Conservation (phyloP, 495 filamentous ascomycete species). For the Penicillium manginii region DNA sequence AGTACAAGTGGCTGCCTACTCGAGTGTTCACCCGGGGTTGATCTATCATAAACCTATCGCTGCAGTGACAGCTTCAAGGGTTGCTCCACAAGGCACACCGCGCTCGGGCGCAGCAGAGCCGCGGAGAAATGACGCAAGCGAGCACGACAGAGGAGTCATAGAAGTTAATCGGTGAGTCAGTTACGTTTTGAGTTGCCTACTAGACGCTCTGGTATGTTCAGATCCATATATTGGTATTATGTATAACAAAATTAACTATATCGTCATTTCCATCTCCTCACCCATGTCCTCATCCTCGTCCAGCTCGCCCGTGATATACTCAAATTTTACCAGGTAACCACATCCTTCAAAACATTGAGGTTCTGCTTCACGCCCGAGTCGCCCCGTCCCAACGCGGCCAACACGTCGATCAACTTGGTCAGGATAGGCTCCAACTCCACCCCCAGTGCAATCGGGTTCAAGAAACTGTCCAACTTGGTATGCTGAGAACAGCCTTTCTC, state of each 20-base stretch:
- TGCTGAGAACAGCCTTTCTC: constrained; percentile 25
- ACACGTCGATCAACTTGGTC: constrained; percentile 25
- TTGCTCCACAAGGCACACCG: not conserved
- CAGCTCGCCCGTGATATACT: too few species aligned
- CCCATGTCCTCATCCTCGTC: too few species aligned
- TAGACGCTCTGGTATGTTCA: not conserved
- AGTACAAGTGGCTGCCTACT: not conserved
- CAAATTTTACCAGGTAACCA: constrained; percentile 5
- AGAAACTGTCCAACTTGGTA: constrained; percentile 23
- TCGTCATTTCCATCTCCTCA: too few species aligned
- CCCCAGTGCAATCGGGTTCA: constrained; percentile 35
- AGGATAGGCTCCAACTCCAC: constrained; percentile 33
- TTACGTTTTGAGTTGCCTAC: not conserved
- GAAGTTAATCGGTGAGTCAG: constrained; percentile 13
- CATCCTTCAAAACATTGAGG: constrained; percentile 15
- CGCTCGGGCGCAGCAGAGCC: constrained; percentile 18
- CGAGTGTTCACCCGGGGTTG: not conserved
- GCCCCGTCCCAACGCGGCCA: constrained; percentile 17
- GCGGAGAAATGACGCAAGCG: constrained; percentile 27
- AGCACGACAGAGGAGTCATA: constrained; percentile 19
- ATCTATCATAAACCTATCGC: not conserved
- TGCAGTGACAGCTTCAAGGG: not conserved
- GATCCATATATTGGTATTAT: not conserved
- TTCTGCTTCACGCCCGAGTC: constrained; percentile 29
- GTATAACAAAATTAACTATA: not conserved